phyloP scores from a whole-genome alignment of 2,329 filamentous ascomycete genomes.

The Thielaviopsis euricoi region DNA sequence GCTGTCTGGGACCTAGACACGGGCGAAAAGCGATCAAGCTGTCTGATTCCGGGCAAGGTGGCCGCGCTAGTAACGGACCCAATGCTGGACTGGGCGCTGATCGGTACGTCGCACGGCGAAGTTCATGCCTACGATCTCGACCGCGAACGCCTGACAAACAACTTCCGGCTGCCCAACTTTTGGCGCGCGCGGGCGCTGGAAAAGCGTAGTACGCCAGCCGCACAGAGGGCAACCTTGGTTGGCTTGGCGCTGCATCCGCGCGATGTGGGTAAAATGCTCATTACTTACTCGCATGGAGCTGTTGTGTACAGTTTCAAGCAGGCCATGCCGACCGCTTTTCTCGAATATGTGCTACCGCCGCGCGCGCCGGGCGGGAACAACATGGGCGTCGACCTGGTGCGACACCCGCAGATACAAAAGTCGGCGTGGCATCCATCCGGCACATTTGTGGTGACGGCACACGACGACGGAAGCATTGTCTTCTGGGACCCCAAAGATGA shows the following conservation, averaged over 20 bases:
- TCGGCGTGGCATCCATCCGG: slow-evolving; percentile 91
- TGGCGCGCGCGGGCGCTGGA: slow-evolving; percentile 61
- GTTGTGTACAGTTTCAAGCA: slow-evolving; percentile 93
- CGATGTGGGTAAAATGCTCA: slow-evolving; percentile 78
- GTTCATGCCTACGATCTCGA: slow-evolving; percentile 89
- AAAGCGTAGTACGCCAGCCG: slow-evolving; percentile 27
- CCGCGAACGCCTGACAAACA: slow-evolving; percentile 48
- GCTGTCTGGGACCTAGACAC: slow-evolving; percentile 66
- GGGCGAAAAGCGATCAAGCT: slow-evolving; percentile 47
- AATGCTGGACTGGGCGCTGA: slow-evolving; percentile 80
- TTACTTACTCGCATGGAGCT: slow-evolving; percentile 80
- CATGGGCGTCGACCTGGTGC: slow-evolving; percentile 39
- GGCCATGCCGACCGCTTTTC: slow-evolving; percentile 59
- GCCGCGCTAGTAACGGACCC: slow-evolving; percentile 67
- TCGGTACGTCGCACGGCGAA: slow-evolving; percentile 70
- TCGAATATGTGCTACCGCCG: slow-evolving; percentile 65
- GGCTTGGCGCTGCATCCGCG: slow-evolving; percentile 74
- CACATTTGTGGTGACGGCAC: slow-evolving; percentile 70
- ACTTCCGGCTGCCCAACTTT: slow-evolving; percentile 72
- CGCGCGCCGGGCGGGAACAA: slow-evolving; percentile 76
- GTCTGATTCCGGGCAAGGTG: slow-evolving; percentile 62
- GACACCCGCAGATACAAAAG: slow-evolving; percentile 62
- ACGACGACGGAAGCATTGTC: slow-evolving; percentile 82
- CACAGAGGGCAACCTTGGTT: slow-evolving; percentile 37
- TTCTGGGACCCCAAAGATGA: slow-evolving; percentile 92